Evolutionary conservation across 352 stramenopile genomes (phyloP).

Genomic region (Globisporangium paddicum): DNA sequence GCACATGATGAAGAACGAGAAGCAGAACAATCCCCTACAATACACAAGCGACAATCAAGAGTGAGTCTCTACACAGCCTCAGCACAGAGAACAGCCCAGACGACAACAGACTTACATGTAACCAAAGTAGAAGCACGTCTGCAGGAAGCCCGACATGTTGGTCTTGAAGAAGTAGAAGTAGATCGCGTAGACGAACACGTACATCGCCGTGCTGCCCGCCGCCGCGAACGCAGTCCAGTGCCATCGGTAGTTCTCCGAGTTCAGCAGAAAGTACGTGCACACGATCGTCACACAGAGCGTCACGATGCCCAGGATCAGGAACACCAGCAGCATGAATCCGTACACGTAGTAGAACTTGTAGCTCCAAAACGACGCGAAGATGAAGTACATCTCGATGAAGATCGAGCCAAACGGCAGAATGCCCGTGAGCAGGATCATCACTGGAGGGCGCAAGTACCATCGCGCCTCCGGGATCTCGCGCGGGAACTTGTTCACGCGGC

Average conservation of each 20-base stretch:
- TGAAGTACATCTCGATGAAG: constrained; percentile 99
- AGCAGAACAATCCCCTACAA: constrained; percentile 88
- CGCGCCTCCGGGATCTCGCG: constrained; percentile 77
- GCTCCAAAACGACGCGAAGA: constrained; percentile 99
- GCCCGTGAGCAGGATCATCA: constrained; percentile 94
- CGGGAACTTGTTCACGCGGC: constrained; percentile 97
- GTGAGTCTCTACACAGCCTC: background rate
- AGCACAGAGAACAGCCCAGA: constrained; percentile 1
- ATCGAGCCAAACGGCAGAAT: constrained; percentile 98
- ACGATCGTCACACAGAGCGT: constrained; percentile 99
- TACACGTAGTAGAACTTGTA: constrained; percentile 99
- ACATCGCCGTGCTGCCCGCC: constrained; percentile 91
- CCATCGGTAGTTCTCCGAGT: constrained; percentile 99
- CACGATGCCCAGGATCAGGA: constrained; percentile 97
- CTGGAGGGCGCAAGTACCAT: constrained; percentile 74
- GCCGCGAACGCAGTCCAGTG: constrained; percentile 97
- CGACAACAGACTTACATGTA: constrained; percentile 88
- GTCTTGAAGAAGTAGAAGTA: constrained; percentile 99
- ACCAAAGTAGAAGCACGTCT: constrained; percentile 98
- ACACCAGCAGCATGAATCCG: constrained; percentile 98
- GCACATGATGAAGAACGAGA: constrained; percentile 92
- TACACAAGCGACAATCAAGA: background rate
- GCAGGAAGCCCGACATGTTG: constrained; percentile 98
- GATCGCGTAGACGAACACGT: constrained; percentile 99
- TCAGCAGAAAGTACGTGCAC: constrained; percentile 98